Conservation (phyloP, 2,329 filamentous ascomycete genomes). For the Paramyrothecium roridum region DNA sequence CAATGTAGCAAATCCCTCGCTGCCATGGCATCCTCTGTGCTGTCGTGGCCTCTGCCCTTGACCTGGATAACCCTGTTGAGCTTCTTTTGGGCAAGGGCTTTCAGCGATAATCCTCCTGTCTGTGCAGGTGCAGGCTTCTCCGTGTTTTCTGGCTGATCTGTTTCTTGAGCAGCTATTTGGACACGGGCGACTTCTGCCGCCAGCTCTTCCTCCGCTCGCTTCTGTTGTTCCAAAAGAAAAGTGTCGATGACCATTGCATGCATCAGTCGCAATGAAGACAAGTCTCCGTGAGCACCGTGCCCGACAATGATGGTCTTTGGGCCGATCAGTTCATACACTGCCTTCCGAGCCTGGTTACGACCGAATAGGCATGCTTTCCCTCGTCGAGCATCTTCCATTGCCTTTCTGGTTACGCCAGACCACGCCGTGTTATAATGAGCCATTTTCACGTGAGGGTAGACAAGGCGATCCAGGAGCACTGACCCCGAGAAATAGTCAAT, state of each 20-base stretch:
- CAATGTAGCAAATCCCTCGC: slow-evolving; percentile 37
- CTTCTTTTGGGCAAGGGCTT: slow-evolving; percentile 30
- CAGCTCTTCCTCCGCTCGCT: slow-evolving; percentile 7
- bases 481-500: slow-evolving; percentile 49
- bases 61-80: slow-evolving; percentile 37
- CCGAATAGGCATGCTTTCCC: slow-evolving; percentile 34
- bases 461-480: slow-evolving; percentile 47
- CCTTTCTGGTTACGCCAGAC: slow-evolving; percentile 41
- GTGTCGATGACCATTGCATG: slow-evolving; percentile 44
- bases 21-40: slow-evolving; percentile 41
- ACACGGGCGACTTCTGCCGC: background rate
- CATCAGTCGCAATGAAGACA: slow-evolving; percentile 44
- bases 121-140: slow-evolving; percentile 6
- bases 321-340: slow-evolving; percentile 40
- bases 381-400: slow-evolving; percentile 32
- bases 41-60: slow-evolving; percentile 33
- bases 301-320: slow-evolving; percentile 45
- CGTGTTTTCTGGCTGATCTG: slow-evolving; percentile 1
- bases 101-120: slow-evolving; percentile 30
- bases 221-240: slow-evolving; percentile 25
- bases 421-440: slow-evolving; percentile 45
- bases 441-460: slow-evolving; percentile 43
- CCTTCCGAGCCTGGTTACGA: slow-evolving; percentile 34
- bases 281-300: slow-evolving; percentile 38
- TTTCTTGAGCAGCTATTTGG: background rate